These are phyloP conservation scores for Boletus subparvulus DNA, from an alignment of 768 basidiomycete genomes.

Conservation along the genomic window DNA sequence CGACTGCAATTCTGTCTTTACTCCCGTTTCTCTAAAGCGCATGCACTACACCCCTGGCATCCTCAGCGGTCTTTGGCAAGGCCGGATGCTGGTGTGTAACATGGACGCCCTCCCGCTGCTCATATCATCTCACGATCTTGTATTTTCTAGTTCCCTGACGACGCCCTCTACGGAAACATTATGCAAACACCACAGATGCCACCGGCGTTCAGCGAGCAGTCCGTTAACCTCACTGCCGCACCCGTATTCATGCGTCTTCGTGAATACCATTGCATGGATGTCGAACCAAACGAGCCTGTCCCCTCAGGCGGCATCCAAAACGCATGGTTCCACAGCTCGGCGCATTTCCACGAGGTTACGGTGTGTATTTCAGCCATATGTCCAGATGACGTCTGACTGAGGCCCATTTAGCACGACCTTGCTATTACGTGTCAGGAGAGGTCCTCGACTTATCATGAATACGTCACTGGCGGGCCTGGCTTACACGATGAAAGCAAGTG, in stretches of 20 bases:
- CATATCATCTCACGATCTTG: background rate
- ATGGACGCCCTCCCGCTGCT: background rate
- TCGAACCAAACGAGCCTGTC: conserved; percentile 34
- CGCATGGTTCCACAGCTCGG: conserved; percentile 39
- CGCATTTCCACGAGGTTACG: conserved; percentile 13
- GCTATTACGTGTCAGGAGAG: conserved; percentile 23
- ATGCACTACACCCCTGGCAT: conserved; percentile 49
- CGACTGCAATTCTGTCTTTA: conserved; percentile 43
- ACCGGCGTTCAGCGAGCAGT: conserved; percentile 34
- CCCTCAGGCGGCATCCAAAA: conserved; percentile 38
- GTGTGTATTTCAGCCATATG: conserved; percentile 23
- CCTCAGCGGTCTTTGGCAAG: conserved; percentile 60
- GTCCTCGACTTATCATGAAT: conserved; percentile 42
- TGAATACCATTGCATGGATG: conserved; percentile 52
- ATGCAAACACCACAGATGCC: conserved; percentile 26
- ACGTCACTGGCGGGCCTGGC: conserved; percentile 36
- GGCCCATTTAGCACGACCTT: conserved; percentile 19
- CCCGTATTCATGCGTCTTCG: conserved; percentile 60
- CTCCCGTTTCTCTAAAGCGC: conserved; percentile 28
- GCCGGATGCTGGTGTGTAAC: conserved; percentile 57
- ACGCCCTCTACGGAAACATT: conserved; percentile 13
- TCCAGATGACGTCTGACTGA: conserved; percentile 3
- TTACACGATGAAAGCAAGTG: conserved; percentile 46
- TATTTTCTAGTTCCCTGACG: conserved; percentile 22
- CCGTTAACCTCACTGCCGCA: conserved; percentile 38